These are phyloP conservation scores for Pseudocercospora vitis DNA, from an alignment of 2,329 filamentous ascomycete genomes.

Conservation along the genomic window DNA sequence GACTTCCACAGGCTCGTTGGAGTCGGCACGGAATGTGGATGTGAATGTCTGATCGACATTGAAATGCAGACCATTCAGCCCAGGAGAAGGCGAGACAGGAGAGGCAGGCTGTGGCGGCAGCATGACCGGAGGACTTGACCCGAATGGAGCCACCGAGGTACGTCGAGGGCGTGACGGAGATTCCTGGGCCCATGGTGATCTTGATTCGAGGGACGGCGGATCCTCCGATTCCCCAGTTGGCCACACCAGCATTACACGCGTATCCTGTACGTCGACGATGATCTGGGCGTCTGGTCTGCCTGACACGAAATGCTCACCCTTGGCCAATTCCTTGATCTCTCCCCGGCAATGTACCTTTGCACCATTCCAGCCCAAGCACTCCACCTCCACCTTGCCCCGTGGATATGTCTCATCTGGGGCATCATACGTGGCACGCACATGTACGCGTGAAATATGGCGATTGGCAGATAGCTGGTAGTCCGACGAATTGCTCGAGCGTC, in stretches of 20 bases:
- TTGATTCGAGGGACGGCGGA: constrained; percentile 56
- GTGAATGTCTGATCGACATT: constrained; percentile 42
- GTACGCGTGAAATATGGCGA: constrained; percentile 87
- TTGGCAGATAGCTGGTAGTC: constrained; percentile 92
- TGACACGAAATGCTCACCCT: constrained; percentile 86
- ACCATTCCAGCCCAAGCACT: constrained; percentile 95
- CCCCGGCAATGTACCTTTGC: constrained; percentile 89
- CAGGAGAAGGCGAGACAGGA: constrained; percentile 71
- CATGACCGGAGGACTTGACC: constrained; percentile 63
- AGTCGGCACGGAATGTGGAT: constrained; percentile 43
- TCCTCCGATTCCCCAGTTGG: constrained; percentile 59
- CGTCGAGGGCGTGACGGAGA: constrained; percentile 52
- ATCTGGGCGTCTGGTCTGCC: constrained; percentile 86
- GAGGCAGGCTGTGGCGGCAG: constrained; percentile 63
- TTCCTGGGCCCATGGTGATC: constrained; percentile 67
- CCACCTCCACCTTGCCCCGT: constrained; percentile 77
- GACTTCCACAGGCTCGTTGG: constrained; percentile 59
- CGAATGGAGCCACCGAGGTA: constrained; percentile 44
- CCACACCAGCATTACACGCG: constrained; percentile 87
- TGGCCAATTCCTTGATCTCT: constrained; percentile 78
- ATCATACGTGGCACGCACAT: constrained; percentile 84
- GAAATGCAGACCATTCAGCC: constrained; percentile 42
- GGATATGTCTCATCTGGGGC: constrained; percentile 66
- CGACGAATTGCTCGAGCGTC: constrained; percentile 91
- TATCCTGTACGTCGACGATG: constrained; percentile 92